phyloP scores from a whole-genome alignment of 2,329 filamentous ascomycete genomes.

The Phialocephala sp. region DNA sequence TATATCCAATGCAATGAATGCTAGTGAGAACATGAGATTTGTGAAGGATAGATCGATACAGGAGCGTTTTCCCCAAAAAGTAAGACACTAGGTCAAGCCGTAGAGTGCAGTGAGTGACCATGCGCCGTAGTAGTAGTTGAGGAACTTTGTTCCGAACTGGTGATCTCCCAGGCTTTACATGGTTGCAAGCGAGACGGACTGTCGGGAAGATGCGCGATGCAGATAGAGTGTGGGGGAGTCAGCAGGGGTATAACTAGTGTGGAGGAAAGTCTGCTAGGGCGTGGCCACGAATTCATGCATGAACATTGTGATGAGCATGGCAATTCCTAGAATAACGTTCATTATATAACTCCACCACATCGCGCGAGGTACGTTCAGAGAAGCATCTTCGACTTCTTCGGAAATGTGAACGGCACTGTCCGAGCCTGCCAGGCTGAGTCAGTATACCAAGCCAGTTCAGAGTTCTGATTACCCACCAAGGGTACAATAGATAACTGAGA shows the following conservation, averaged over 20 bases:
- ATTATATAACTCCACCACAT: constrained; percentile 54
- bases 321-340: constrained; percentile 53
- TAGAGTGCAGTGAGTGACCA: no score
- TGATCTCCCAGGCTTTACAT: constrained; percentile 41
- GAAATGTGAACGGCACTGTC: constrained; percentile 48
- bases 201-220: constrained; percentile 45
- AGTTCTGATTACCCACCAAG: constrained; percentile 34
- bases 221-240: constrained; percentile 37
- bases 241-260: constrained; percentile 29
- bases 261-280: constrained; percentile 34
- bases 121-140: no score
- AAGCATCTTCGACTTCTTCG: constrained; percentile 56
- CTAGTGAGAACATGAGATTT: no score
- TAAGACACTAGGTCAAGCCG: no score
- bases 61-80: no score
- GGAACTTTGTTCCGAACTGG: constrained; percentile 42
- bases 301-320: constrained; percentile 44
- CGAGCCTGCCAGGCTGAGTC: constrained; percentile 19
- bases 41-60: no score
- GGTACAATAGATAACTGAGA: constrained; percentile 38
- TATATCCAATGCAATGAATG: no score
- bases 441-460: not conserved
- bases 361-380: constrained; percentile 52
- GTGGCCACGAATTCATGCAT: constrained; percentile 46
- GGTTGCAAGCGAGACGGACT: constrained; percentile 38